Evolutionary conservation across 2,329 filamentous ascomycete genomes (phyloP).

Genomic region (Fonsecaea multimorphosa): DNA sequence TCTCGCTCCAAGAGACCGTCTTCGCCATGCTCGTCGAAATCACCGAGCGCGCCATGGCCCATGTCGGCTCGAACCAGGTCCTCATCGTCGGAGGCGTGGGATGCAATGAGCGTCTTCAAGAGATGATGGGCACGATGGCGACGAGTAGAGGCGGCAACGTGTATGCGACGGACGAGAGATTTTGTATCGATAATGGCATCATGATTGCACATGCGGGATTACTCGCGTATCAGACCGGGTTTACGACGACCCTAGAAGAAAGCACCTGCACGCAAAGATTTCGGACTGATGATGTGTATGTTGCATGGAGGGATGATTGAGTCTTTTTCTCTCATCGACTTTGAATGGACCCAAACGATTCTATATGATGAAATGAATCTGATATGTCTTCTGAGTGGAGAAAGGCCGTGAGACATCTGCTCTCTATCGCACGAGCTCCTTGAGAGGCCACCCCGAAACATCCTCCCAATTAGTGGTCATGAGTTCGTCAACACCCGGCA

Average conservation of each 20-base stretch:
- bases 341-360: background rate
- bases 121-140: slow-evolving; percentile 99
- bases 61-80: slow-evolving; percentile 88
- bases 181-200: slow-evolving; percentile 98
- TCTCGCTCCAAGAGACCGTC: slow-evolving; percentile 92
- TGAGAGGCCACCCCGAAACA: background rate
- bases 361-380: slow-evolving; percentile 4
- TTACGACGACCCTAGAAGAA: slow-evolving; percentile 68
- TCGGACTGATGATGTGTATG: slow-evolving; percentile 79
- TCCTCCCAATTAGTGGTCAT: background rate
- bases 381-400: slow-evolving; percentile 1
- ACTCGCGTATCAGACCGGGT: slow-evolving; percentile 81
- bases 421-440: background rate
- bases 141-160: slow-evolving; percentile 84
- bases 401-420: background rate
- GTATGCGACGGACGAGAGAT: slow-evolving; percentile 93
- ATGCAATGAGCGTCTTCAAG: slow-evolving; percentile 89
- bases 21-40: slow-evolving; percentile 98
- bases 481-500: background rate
- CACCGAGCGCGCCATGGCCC: slow-evolving; percentile 97
- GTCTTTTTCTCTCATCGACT: background rate
- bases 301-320: slow-evolving; percentile 73
- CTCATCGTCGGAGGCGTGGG: slow-evolving; percentile 95
- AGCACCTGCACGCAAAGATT: slow-evolving; percentile 85
- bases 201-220: slow-evolving; percentile 99